Conservation (phyloP, 2,329 filamentous ascomycete genomes). For the Botrytis sinoallii region DNA sequence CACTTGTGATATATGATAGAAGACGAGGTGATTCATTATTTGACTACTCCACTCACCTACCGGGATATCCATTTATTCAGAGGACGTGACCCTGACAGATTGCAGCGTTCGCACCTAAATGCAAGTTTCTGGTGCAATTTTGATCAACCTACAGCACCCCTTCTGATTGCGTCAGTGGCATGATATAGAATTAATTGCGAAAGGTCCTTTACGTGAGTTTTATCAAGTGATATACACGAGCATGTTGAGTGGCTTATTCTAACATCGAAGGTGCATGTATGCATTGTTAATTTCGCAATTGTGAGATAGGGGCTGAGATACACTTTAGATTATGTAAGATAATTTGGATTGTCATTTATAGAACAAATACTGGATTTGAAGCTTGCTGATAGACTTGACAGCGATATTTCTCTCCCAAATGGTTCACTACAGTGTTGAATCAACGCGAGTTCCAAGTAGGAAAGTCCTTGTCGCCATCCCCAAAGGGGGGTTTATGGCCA, state of each 20-base stretch:
- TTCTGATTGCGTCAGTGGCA: background rate
- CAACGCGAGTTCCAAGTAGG: background rate
- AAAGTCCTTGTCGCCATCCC: background rate
- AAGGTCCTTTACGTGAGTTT: rapidly evolving
- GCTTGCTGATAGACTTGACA: rapidly evolving
- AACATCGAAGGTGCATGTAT: background rate
- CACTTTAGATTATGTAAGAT: background rate
- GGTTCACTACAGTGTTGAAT: background rate
- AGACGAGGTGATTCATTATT: background rate
- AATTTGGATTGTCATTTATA: background rate
- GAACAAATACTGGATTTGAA: background rate
- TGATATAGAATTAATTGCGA: background rate
- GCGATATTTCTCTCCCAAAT: background rate
- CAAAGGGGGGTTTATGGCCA: constrained; percentile 12
- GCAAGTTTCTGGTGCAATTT: background rate
- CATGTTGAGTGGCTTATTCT: background rate
- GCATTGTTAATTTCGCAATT: background rate
- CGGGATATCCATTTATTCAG: background rate
- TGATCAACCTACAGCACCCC: background rate
- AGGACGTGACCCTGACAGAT: background rate
- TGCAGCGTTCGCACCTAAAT: background rate
- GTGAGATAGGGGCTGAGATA: background rate
- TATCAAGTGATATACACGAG: background rate
- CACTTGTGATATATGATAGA: background rate
- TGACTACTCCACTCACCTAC: background rate